Base-by-base conservation (phyloP, 129 eudicot genomes). In the Glebionis coronaria region DNA sequence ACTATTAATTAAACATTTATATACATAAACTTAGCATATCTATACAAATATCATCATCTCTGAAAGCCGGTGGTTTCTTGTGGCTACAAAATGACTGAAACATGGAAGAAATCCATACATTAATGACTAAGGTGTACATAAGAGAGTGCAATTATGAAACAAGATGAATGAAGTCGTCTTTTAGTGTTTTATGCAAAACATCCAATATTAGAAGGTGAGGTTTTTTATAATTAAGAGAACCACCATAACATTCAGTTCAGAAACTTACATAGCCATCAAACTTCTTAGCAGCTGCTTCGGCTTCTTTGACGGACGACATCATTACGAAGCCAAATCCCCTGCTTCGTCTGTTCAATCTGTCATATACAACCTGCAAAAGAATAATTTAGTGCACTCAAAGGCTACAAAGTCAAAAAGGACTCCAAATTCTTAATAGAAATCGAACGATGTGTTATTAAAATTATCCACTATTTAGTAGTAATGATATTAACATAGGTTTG, bases 261-360 rank as follows among this genome's bases (percentile, higher is more conserved):
- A 31, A 68, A 74, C 87, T 79, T 72, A 91, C 97, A 76, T 87
- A 85, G 70, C 95, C 97, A 79, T 85, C 74, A 67, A 84, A 81
- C 65, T 78, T 84, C 57, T 81, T 75, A 3, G 69, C 88, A 49
- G 88, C 95, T 40, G 84, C 84, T 72, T 76, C 69, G 10, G 81
- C 93, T 78, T 87, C 97, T 75, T 81, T 78, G 27, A 16, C 56
- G n/a, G 93, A 50, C 18, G 97, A 87, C 97, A 91, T 91, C 1
- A 85, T 87, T 50, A 91, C 93, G 56, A 87, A 91, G 8, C 85
- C 97, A 79, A 87, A 91, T 54, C 97, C 97, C 61, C 97, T 79
- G 69, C 97, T 91, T 81, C 88, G 81, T 79, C 95, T 90, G 44
- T 83, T 69, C 18, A 53, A 15, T 80, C 83, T 87, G 82, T 87